Evolutionary conservation across 2,329 filamentous ascomycete genomes (phyloP).

Genomic region (Tolypocladium paradoxum): DNA sequence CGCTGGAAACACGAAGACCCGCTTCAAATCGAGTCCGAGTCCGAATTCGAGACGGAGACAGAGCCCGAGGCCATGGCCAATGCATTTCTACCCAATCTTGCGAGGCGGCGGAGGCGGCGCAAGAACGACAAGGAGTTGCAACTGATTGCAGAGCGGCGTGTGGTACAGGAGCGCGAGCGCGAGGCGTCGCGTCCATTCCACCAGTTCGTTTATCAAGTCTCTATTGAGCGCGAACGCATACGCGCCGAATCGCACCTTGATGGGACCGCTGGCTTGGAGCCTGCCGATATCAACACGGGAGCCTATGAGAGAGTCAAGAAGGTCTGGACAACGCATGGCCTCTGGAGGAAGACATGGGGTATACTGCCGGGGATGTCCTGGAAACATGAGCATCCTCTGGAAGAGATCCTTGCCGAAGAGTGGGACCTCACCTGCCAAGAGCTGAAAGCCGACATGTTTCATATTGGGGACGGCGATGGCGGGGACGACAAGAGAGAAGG

Average conservation of each 20-base stretch:
- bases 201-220: constrained; percentile 8
- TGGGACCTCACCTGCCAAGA: too few relatives aligned
- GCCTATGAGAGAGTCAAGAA: constrained; percentile 2
- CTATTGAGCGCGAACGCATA: constrained; percentile 6
- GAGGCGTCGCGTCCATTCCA: constrained; percentile 8
- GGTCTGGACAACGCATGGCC: not conserved
- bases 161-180: not conserved
- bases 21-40: too few relatives aligned
- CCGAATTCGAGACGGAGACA: too few relatives aligned
- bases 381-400: constrained; percentile 15
- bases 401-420: too few relatives aligned
- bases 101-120: too few relatives aligned
- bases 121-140: not conserved
- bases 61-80: too few relatives aligned
- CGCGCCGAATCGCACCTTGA: too few relatives aligned
- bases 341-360: constrained; percentile 2
- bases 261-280: too few relatives aligned
- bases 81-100: too few relatives aligned
- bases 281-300: not conserved
- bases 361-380: constrained; percentile 2
- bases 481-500: too few relatives aligned
- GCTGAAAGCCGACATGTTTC: too few relatives aligned
- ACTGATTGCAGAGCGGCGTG: not conserved
- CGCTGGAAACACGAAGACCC: constrained; percentile 4
- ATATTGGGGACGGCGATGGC: too few relatives aligned